Base-by-base conservation (phyloP, 768 basidiomycete genomes). In the Krasilnikovozyma curviuscula region DNA sequence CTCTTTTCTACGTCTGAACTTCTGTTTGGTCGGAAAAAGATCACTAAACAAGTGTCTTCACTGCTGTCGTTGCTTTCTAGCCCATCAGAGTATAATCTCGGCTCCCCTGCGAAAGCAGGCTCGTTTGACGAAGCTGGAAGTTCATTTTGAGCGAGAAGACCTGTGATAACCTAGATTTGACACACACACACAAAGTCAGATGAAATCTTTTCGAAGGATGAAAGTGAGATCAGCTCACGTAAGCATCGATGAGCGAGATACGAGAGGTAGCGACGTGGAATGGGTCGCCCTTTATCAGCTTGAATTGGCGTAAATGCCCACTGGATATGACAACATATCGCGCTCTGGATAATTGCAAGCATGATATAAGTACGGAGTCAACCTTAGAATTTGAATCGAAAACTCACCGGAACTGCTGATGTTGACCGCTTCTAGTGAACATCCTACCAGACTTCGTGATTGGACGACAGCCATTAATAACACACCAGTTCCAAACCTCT, bases 31-130 rank as follows among this genome's bases (percentile, higher is more conserved):
- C 62, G 61, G 63, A 76, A 80, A 73, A 73, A 81, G 13, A 97
- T 63, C 60, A 83, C 76, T 54, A 97, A 86, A 13, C 88, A 66
- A 55, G 76, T 80, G 61, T 95, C 89, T 60, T 89, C 84, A 42
- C 83, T 81, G 8, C 73, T 71, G 56, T 97, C 89, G 54, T 83
- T 74, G 10, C 78, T 76, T 64, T 91, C 83, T 10, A 97, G 68
- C 1, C 89, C 89, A 59, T 97, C 91, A 47, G 77, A 72, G 61
- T 93, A 95, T 39, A 83, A 75, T 9, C 83, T 74, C 1, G 83
- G 75, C 32, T 60, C 57, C 8, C 52, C 50, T 5, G 13, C 41
- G n/a, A 58, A 55, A 4, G 55, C 55, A 35, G 60, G 57, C 38
- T 57, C 52, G 13, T 54, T 47, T 12, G 41, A 53, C 1, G 48